These are phyloP conservation scores for Arthrinium puccinioides DNA, from an alignment of 2,329 filamentous ascomycete genomes.

Conservation along the genomic window DNA sequence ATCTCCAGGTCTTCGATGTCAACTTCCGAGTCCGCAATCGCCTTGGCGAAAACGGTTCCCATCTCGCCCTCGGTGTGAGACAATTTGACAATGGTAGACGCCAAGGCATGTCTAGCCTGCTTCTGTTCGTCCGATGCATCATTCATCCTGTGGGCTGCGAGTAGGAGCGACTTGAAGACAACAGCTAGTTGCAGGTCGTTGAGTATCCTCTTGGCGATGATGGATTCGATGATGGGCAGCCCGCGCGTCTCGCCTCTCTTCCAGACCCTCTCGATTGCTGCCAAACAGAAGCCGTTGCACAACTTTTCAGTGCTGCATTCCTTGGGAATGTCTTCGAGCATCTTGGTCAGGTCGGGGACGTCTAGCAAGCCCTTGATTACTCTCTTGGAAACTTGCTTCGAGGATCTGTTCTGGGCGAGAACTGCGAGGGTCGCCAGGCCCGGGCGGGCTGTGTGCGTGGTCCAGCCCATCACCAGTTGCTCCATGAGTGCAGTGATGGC, in stretches of 20 bases:
- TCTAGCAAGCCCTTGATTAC: slow-evolving; percentile 64
- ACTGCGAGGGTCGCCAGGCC: slow-evolving; percentile 76
- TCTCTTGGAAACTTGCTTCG: slow-evolving; percentile 60
- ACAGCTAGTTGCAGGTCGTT: slow-evolving; percentile 57
- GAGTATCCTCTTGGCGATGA: slow-evolving; percentile 53
- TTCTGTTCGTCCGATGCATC: slow-evolving; percentile 46
- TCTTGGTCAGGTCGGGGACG: slow-evolving; percentile 50
- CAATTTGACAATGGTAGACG: slow-evolving; percentile 59
- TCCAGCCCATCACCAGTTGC: slow-evolving; percentile 73
- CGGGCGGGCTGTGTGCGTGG: slow-evolving; percentile 61
- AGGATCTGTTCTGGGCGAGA: slow-evolving; percentile 70
- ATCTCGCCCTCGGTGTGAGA: slow-evolving; percentile 51
- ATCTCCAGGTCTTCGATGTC: slow-evolving; percentile 71
- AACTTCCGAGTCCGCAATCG: slow-evolving; percentile 59
- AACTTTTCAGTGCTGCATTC: slow-evolving; percentile 65
- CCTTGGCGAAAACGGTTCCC: slow-evolving; percentile 57
- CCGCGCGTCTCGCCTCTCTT: slow-evolving; percentile 52
- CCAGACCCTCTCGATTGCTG: slow-evolving; percentile 52
- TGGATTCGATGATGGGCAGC: slow-evolving; percentile 52
- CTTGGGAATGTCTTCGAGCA: slow-evolving; percentile 54
- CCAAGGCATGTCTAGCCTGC: slow-evolving; percentile 54
- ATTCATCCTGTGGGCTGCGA: slow-evolving; percentile 51
- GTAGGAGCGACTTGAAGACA: slow-evolving; percentile 57
- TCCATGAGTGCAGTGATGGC: slow-evolving; percentile 87
- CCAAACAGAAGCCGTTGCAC: slow-evolving; percentile 63